Evolutionary conservation across 2,329 filamentous ascomycete genomes (phyloP).

Genomic region (Neospermospora avenae): DNA sequence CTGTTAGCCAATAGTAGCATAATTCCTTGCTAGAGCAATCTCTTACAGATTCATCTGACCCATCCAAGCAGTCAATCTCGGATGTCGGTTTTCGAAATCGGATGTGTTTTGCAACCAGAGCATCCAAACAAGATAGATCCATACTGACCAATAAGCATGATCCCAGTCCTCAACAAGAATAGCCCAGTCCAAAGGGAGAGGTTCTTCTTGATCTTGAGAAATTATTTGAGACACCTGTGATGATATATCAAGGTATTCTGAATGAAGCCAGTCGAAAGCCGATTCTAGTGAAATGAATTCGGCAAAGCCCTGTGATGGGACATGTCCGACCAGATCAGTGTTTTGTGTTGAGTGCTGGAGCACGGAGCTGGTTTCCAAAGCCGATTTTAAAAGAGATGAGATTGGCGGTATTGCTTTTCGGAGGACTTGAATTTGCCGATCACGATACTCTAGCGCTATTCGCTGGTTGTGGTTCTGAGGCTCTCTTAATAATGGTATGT

Average conservation of each 20-base stretch:
- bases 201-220: slow-evolving; percentile 28
- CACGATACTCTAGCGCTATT: slow-evolving; percentile 26
- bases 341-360: slow-evolving; percentile 8
- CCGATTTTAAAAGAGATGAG: background rate
- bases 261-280: slow-evolving; percentile 24
- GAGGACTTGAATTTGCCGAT: slow-evolving; percentile 22
- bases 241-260: slow-evolving; percentile 14
- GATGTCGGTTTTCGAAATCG: slow-evolving; percentile 9
- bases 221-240: slow-evolving; percentile 17
- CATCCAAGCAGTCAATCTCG: slow-evolving; percentile 14
- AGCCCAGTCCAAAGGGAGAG: slow-evolving; percentile 28
- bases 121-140: slow-evolving; percentile 25
- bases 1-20: background rate
- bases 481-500: slow-evolving; percentile 8
- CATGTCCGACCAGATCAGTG: background rate
- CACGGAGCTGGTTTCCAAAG: slow-evolving; percentile 10
- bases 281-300: slow-evolving; percentile 32
- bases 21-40: background rate
- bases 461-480: slow-evolving; percentile 27
- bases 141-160: slow-evolving; percentile 28
- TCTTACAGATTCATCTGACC: slow-evolving; percentile 2
- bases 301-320: background rate
- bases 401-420: slow-evolving; percentile 11
- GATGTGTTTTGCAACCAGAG: slow-evolving; percentile 14
- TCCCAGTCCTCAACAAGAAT: slow-evolving; percentile 29